Conservation (phyloP, 805 yeast species). For the Ogataea allantospora region DNA sequence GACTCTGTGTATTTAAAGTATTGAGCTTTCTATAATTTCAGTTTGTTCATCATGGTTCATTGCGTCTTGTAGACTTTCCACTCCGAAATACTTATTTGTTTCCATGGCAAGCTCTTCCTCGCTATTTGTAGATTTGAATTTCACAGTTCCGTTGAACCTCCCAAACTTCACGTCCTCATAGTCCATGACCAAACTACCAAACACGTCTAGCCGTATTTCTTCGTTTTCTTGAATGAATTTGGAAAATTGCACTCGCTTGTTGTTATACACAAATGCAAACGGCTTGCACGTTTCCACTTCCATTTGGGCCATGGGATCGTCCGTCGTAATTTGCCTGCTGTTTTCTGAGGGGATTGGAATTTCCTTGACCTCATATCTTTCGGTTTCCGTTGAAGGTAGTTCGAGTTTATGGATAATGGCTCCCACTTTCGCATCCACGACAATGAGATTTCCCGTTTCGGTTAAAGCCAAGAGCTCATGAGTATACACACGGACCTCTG, state of each 20-base stretch:
- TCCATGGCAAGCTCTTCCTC: conserved; percentile 7
- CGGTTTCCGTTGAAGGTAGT: no score
- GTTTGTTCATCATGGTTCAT: neutral
- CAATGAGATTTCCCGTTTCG: conserved; percentile 24
- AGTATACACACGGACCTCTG: conserved; percentile 1
- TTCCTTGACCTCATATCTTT: no score
- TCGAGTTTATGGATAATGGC: conserved; percentile 21
- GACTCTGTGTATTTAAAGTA: neutral
- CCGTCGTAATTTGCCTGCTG: neutral
- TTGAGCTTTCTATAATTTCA: conserved; percentile 1
- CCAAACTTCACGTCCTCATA: conserved; percentile 20
- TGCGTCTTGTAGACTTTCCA: neutral
- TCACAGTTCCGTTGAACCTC: conserved; percentile 19
- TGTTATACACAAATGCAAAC: conserved; percentile 26
- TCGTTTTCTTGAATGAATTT: conserved; percentile 9
- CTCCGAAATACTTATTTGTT: neutral
- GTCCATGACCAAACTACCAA: conserved; percentile 15
- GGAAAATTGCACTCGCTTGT: conserved; percentile 26
- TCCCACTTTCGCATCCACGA: conserved; percentile 20
- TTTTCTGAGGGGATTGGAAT: neutral
- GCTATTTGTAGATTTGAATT: conserved; percentile 10
- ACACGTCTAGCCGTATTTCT: conserved; percentile 13
- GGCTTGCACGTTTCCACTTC: conserved; percentile 55
- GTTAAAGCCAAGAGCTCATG: conserved; percentile 26
- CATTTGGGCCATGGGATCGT: conserved; percentile 45